Evolutionary conservation across 31 red algal genomes (phyloP), one percentile per base, ranked within the genome.

Genomic region (Endocladia muricata): DNA sequence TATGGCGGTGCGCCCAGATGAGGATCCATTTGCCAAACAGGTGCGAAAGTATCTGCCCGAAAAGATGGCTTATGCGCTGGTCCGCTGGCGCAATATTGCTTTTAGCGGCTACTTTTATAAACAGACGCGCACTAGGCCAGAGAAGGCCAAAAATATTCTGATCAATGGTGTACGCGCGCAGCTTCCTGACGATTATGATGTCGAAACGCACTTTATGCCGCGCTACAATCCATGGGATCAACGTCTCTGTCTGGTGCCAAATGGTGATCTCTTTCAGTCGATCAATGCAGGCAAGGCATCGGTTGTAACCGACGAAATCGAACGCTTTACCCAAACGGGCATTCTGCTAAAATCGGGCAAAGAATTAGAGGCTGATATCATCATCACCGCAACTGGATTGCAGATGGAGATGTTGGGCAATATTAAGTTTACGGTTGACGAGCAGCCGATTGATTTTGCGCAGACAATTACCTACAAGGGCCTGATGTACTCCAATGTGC

Each of bases 301-400:
- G 47, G 47, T 52, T 15, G 47, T 52, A 11, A 52, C 47, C 47
- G 47, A 52, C n/a, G 13, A 52, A 11, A 52, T 52, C 11, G 47
- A 52, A 52, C 47, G 47, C n/a, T 52, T 52, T 52, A 52, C 47
- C n/a, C 13, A 52, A 52, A 52, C 11, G 13, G 47, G 47, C n/a
- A 52, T 52, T 52, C n/a, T 52, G n/a, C n/a, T 52, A 52, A 52
- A 52, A 52, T 52, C 47, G 13, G 47, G 47, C n/a, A 52, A 52
- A 52, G n/a, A 15, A 15, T 52, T 52, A 52, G 47, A 52, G 13
- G 47, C 47, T 52, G 47, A 52, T 52, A 52, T 52, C n/a, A 52
- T 52, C n/a, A 52, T 52, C n/a, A 52, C 47, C 47, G 47, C 47
- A 11, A 52, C 47, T 15, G 47, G 47, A 15, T 52, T 52, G n/a